These are phyloP conservation scores for Kuraishia molischiana DNA, from an alignment of 805 yeast genomes.

Conservation along the genomic window DNA sequence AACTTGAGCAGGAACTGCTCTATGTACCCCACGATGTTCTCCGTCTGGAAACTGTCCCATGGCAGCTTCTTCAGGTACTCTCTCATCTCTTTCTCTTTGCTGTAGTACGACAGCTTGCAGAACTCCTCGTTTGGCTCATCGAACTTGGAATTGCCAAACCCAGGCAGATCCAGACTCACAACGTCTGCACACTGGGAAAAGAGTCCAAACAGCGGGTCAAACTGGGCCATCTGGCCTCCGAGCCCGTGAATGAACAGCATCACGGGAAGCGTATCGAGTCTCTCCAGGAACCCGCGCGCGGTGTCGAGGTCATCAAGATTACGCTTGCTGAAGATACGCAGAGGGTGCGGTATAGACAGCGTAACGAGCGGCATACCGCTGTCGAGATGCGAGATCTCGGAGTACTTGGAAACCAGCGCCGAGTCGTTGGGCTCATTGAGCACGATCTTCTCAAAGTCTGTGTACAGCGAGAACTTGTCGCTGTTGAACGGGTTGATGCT, in stretches of 20 bases:
- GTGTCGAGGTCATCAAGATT: slow-evolving; percentile 7
- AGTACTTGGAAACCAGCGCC: slow-evolving; percentile 40
- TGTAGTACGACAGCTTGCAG: slow-evolving; percentile 12
- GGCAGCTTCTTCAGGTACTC: slow-evolving; percentile 19
- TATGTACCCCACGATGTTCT: slow-evolving; percentile 29
- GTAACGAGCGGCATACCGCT: slow-evolving; percentile 13
- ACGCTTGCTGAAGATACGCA: slow-evolving; percentile 23
- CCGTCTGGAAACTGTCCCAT: slow-evolving; percentile 32
- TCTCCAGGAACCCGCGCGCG: not conserved
- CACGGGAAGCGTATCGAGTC: slow-evolving; percentile 37
- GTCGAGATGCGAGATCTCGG: slow-evolving; percentile 18
- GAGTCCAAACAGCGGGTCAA: slow-evolving; percentile 54
- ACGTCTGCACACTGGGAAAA: slow-evolving; percentile 56
- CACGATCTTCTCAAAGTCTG: slow-evolving; percentile 32
- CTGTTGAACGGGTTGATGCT: not conserved
- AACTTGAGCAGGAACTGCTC: slow-evolving; percentile 25
- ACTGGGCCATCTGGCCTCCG: slow-evolving; percentile 86
- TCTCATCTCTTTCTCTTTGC: slow-evolving; percentile 17
- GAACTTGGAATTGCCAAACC: slow-evolving; percentile 58
- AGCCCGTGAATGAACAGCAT: slow-evolving; percentile 74
- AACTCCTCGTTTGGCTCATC: slow-evolving; percentile 5
- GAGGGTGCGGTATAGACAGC: slow-evolving; percentile 43
- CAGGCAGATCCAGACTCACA: slow-evolving; percentile 75
- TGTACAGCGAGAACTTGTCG: slow-evolving; percentile 8
- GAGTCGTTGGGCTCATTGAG: slow-evolving; percentile 43